Evolutionary conservation across 495 filamentous ascomycete species (phyloP).

Genomic region (Lepraria neglecta): DNA sequence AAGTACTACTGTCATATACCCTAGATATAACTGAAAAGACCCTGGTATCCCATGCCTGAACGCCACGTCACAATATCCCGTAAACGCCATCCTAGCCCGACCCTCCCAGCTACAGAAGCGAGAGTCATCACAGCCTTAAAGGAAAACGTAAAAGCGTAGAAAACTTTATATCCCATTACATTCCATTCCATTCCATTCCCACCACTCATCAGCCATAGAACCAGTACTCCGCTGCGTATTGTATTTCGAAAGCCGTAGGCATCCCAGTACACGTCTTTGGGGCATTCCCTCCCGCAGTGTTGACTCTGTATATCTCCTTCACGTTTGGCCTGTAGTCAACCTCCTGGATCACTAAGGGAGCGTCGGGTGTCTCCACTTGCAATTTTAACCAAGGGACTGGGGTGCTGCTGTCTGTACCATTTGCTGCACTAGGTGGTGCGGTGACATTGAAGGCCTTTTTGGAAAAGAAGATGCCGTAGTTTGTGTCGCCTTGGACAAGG

Average conservation of each 20-base stretch:
- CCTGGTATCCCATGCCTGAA: no score
- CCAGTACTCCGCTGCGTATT: slow-evolving; percentile 78
- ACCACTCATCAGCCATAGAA: slow-evolving; percentile 34
- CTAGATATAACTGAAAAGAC: no score
- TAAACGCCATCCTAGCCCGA: neutral
- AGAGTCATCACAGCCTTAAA: neutral
- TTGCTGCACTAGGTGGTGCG: slow-evolving; percentile 57
- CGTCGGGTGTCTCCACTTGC: slow-evolving; percentile 17
- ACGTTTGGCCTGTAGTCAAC: slow-evolving; percentile 39
- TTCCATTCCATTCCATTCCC: neutral
- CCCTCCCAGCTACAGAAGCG: slow-evolving; percentile 11
- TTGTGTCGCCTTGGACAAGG: slow-evolving; percentile 49
- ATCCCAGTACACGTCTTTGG: slow-evolving; percentile 65
- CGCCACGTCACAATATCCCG: no score
- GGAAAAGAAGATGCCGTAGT: slow-evolving; percentile 55
- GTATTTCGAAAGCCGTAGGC: slow-evolving; percentile 54
- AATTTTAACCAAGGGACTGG: slow-evolving; percentile 71
- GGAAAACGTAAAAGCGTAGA: neutral
- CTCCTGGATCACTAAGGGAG: slow-evolving; percentile 41
- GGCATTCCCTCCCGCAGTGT: slow-evolving; percentile 75
- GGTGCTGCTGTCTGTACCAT: slow-evolving; percentile 44
- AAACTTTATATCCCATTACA: neutral
- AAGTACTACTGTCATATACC: no score
- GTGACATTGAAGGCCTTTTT: slow-evolving; percentile 48
- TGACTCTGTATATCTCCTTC: slow-evolving; percentile 74